Conservation (phyloP, 2,329 filamentous ascomycete species). For the Rhynchosporium agropyri region DNA sequence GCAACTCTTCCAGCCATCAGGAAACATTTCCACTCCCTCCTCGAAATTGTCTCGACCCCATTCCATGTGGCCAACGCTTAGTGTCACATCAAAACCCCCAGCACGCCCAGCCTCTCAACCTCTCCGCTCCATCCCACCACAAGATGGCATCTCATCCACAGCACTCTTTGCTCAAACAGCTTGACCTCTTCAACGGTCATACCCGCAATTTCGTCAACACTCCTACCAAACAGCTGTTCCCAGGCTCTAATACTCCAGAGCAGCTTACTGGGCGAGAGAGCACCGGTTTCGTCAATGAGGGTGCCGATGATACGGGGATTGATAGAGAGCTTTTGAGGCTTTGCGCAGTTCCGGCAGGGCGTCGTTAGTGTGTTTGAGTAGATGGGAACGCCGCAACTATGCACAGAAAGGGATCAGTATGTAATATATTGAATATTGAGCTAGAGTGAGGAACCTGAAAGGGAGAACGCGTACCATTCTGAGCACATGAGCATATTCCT, state of each 20-base stretch:
- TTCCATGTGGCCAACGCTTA: neutral
- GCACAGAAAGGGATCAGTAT: neutral
- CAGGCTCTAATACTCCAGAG: conserved; percentile 57
- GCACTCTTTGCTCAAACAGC: conserved; percentile 53
- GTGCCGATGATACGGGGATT: conserved; percentile 49
- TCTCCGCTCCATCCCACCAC: conserved; percentile 57
- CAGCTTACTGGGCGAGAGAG: conserved; percentile 53
- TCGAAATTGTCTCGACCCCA: neutral
- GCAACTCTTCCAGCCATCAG: neutral
- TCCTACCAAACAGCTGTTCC: conserved; percentile 52
- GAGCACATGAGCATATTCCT: conserved; percentile 46
- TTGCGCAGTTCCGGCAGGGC: conserved; percentile 46
- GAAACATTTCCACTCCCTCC: neutral
- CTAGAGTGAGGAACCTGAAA: conserved; percentile 8
- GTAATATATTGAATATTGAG: neutral
- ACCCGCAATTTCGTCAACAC: conserved; percentile 45
- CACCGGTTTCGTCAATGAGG: conserved; percentile 58
- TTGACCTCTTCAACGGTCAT: conserved; percentile 47
- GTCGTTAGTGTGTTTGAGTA: conserved; percentile 52
- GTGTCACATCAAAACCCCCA: conserved; percentile 17
- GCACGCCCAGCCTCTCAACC: conserved; percentile 18
- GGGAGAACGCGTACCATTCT: conserved; percentile 45
- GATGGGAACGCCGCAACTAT: conserved; percentile 55
- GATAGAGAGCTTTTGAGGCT: conserved; percentile 39
- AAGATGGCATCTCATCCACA: conserved; percentile 56